Conservation (phyloP, 2,329 filamentous ascomycete genomes). For the Colletotrichum filicis region DNA sequence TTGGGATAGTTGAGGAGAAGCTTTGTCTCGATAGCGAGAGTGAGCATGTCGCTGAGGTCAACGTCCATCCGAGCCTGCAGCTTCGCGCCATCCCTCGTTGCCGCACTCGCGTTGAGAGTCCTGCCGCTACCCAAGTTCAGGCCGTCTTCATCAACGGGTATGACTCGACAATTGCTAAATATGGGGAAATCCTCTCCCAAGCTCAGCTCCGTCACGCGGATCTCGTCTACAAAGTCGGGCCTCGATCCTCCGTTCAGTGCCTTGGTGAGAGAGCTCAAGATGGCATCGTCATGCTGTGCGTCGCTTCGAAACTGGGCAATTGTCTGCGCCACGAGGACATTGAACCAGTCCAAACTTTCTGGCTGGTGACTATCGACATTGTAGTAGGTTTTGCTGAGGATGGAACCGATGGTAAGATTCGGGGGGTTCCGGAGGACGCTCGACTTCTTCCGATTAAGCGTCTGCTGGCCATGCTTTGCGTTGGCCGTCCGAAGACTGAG, state of each 20-base stretch:
- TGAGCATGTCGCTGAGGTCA: slow-evolving; percentile 95
- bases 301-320: slow-evolving; percentile 95
- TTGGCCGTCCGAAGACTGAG: slow-evolving; percentile 67
- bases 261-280: slow-evolving; percentile 85
- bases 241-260: slow-evolving; percentile 88
- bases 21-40: slow-evolving; percentile 93
- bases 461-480: slow-evolving; percentile 51
- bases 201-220: slow-evolving; percentile 91
- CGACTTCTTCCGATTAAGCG: slow-evolving; percentile 73
- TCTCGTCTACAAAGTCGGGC: slow-evolving; percentile 93
- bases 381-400: slow-evolving; percentile 97
- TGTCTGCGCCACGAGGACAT: slow-evolving; percentile 94
- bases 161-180: slow-evolving; percentile 97
- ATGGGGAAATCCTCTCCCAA: slow-evolving; percentile 98
- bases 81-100: slow-evolving; percentile 73
- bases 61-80: slow-evolving; percentile 97
- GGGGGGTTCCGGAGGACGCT: slow-evolving; percentile 79
- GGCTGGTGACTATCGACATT: slow-evolving; percentile 96
- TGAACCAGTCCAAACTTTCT: slow-evolving; percentile 98
- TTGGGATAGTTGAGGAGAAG: slow-evolving; percentile 95
- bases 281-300: slow-evolving; percentile 90
- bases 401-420: slow-evolving; percentile 88
- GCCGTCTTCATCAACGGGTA: slow-evolving; percentile 87
- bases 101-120: slow-evolving; percentile 63
- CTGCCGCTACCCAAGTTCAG: slow-evolving; percentile 63